Base-by-base conservation (phyloP, 345 rosid species). In the Eucalyptus albens region DNA sequence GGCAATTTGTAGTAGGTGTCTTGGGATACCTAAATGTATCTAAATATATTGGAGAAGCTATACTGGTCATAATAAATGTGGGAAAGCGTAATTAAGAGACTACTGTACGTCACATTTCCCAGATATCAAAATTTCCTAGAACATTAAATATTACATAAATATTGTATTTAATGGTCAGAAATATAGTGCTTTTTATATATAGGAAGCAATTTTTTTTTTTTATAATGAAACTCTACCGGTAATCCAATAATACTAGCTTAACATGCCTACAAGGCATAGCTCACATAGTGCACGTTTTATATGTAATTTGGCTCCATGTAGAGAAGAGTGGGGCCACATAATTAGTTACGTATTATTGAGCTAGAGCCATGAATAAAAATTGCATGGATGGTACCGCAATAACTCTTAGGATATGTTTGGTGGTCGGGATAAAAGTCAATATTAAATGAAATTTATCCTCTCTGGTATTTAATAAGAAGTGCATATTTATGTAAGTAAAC, bases 391-490 rank as follows among this genome's bases (percentile, higher is more conserved):
- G 69, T 62, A 62, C 8, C 17, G 0, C 16, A 62, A 29, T 62
- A 62, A 27, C 69, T 62, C 33, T 62, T 62, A 6, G 0, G 2
- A 27, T 62, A 6, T 62, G 9, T 53, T 21, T 53, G 26, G 59
- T 21, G 26, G 59, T 53, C 1, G 0, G 26, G 26, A 53, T 8
- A 21, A 0, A 53, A 53, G 69, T 29, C 69, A 29, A 27, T 29
- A 27, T 53, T 53, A 0, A 53, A 53, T 21, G 1, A 12, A 62
- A 27, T 27, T 62, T 62, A 62, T 62, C 9, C 33, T 27, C 8
- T 60, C 0, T 0, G 0, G 59, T 21, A 53, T 53, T 53, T 53
- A 21, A 53, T 53, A 53, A 53, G 26, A 53, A 53, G 26, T 53
- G 59, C 26, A 21, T 21, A 53, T 19, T 53, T 19, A 19, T 4